A percentile compares a stretch with the other conserved stretches of the same genome.
Evolutionary conservation across 75 land plant species (phyloP).

Genomic region (Sequoiadendron giganteum): DNA sequence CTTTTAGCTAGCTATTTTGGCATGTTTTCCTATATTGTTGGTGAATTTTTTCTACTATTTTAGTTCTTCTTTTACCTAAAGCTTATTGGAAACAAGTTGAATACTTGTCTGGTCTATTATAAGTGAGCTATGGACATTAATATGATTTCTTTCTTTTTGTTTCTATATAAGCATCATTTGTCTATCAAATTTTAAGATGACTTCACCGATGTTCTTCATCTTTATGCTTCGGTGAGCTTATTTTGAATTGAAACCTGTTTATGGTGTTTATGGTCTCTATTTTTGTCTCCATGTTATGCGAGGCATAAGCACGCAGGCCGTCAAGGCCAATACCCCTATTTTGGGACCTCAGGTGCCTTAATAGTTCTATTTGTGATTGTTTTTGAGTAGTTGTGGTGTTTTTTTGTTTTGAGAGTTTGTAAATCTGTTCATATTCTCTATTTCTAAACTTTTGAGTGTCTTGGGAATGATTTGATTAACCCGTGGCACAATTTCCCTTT

Average conservation of each 20-base stretch:
- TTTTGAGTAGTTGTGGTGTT: too few relatives aligned
- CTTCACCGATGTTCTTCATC: neutral
- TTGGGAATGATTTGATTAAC: too few relatives aligned
- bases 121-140: neutral
- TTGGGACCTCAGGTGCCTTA: constrained; percentile 44
- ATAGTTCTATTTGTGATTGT: neutral
- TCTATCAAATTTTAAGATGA: neutral
- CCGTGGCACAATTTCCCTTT: too few relatives aligned
- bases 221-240: neutral
- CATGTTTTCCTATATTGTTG: neutral
- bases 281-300: constrained; percentile 98
- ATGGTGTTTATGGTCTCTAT: constrained; percentile 62
- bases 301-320: constrained; percentile 86
- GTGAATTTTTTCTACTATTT: neutral
- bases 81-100: neutral
- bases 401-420: neutral
- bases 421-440: too few relatives aligned
- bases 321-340: constrained; percentile 72
- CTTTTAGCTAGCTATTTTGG: too few relatives aligned
- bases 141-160: too few relatives aligned
- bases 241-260: neutral
- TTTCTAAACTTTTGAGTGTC: too few relatives aligned
- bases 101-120: neutral
- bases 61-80: neutral
- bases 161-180: neutral